Evolutionary conservation across 805 yeast genomes (phyloP).

Genomic region (Candida palmyrensis): DNA sequence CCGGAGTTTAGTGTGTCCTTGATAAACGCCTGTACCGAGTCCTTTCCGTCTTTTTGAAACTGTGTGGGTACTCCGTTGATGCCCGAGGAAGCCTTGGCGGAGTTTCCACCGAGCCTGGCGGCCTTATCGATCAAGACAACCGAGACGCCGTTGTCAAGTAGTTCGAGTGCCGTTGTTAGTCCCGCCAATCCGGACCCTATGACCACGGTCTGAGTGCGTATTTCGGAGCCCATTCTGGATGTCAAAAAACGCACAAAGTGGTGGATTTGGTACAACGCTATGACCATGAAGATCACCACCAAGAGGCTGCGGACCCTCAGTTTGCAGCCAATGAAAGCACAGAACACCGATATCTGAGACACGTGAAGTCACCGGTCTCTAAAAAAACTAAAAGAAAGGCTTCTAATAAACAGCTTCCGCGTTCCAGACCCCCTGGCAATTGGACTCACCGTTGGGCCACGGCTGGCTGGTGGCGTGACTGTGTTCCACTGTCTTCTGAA

Average conservation of each 20-base stretch:
- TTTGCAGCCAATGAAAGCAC: neutral
- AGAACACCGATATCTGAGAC: too few relatives aligned
- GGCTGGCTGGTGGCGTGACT: too few relatives aligned
- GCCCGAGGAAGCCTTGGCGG: slow-evolving; percentile 58
- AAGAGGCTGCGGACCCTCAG: neutral
- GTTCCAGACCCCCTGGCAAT: too few relatives aligned
- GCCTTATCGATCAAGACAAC: slow-evolving; percentile 48
- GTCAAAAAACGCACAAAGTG: neutral
- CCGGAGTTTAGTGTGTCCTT: slow-evolving; percentile 32
- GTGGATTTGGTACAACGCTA: slow-evolving; percentile 1
- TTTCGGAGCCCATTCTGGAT: slow-evolving; percentile 1
- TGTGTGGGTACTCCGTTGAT: slow-evolving; percentile 42
- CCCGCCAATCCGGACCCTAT: slow-evolving; percentile 60
- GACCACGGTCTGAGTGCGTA: slow-evolving; percentile 21
- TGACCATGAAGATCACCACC: neutral
- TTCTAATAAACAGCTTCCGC: too few relatives aligned
- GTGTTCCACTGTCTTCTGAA: too few relatives aligned
- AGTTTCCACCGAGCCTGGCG: slow-evolving; percentile 50
- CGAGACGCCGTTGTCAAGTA: slow-evolving; percentile 31
- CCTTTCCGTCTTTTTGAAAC: slow-evolving; percentile 19
- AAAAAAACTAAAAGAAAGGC: too few relatives aligned
- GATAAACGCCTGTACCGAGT: slow-evolving; percentile 20
- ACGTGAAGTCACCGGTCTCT: too few relatives aligned
- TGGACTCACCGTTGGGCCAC: too few relatives aligned
- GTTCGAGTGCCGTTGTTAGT: slow-evolving; percentile 37